Evolutionary conservation across 805 yeast genomes (phyloP), one percentile per base, ranked within the genome.

Genomic region (Barnettozyma sucrosica): DNA sequence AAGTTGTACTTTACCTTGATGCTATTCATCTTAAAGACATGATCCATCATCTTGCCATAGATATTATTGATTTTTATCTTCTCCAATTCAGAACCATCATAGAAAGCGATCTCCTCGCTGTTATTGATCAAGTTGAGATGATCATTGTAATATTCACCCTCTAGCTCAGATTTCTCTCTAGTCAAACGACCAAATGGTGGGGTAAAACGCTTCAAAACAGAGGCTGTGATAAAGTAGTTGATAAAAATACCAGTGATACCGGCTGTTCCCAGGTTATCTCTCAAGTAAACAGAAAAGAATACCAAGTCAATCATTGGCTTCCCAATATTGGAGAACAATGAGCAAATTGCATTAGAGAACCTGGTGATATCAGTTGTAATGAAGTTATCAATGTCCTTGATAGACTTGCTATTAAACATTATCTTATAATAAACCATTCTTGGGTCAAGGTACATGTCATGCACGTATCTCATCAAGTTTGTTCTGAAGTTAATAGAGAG

Each of bases 91-190:
- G 92, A 82, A 19, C 98, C 98, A 61, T 89, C 89, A 64, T 89
- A 90, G 61, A 90, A 90, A 0, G 96, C 95, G 57, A 90, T 89
- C 63, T 90, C 97, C 67, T 90, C 98, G 59, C 89, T 83, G 59
- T 90, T 90, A 49, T 84, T 83, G 60, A 89, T 89, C 63, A 90
- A 74, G 59, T 87, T 86, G 58, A 89, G 70, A 62, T 90, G 95
- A 55, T 86, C 84, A 56, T 86, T 89, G 64, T 89, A 86, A 63
- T 87, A 90, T 48, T 85, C 84, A 42, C 97, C 97, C 68, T 90
- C 97, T 28, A 89, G 75, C 44, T 79, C 79, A 10, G 95, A 85
- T 62, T 81, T 84, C 36, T 69, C 68, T 45, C 92, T 80, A 28
- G 89, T 79, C 45, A 90, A 67, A 58, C 76, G 79, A 13, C 95